Conservation (phyloP, 805 yeast genomes). For the Naumovozyma dairenensis region DNA sequence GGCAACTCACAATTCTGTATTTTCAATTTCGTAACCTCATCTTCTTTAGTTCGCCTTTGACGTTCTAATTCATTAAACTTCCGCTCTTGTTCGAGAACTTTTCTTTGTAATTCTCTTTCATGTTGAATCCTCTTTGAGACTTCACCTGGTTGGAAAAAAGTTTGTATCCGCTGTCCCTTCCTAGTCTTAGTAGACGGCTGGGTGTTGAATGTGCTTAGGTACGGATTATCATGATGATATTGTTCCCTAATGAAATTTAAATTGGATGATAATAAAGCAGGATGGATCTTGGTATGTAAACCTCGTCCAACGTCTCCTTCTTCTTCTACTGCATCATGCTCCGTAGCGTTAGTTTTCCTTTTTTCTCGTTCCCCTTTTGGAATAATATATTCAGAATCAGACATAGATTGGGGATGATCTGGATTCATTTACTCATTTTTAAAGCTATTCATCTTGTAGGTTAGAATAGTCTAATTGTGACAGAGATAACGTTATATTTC, state of each 20-base stretch:
- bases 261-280: constrained; percentile 22
- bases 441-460: no score
- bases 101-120: constrained; percentile 7
- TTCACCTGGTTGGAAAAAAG: constrained; percentile 52
- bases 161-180: constrained; percentile 11
- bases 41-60: constrained; percentile 13
- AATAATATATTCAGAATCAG: no score
- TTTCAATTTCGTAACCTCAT: constrained; percentile 7
- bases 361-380: no score
- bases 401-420: no score
- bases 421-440: no score
- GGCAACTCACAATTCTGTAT: constrained; percentile 39
- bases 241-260: constrained; percentile 20
- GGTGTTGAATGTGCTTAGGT: constrained; percentile 11
- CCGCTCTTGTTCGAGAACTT: constrained; percentile 5
- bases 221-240: constrained; percentile 22
- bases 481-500: no score
- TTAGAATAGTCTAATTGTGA: no score
- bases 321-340: no score
- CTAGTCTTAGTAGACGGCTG: constrained; percentile 3
- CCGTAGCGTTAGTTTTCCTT: no score
- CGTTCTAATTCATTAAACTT: constrained; percentile 28
- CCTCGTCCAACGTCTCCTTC: no score
- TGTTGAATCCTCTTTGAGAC: constrained; percentile 9
- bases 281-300: constrained; percentile 23